Conservation (phyloP, 2,329 filamentous ascomycete species). For the Microdochium bolleyi region DNA sequence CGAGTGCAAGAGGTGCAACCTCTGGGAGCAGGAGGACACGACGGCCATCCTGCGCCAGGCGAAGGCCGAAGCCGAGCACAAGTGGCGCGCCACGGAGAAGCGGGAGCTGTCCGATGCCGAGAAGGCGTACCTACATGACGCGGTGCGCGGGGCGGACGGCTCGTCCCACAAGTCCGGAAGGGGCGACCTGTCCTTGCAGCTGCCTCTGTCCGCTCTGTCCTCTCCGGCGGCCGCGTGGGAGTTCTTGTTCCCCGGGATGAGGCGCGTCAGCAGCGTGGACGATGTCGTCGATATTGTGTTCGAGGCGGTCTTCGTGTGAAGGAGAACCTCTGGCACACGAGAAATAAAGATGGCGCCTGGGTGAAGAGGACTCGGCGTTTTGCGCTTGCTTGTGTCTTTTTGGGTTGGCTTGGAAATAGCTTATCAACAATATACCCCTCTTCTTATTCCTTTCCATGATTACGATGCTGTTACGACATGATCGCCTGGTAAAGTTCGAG, state of each 20-base stretch:
- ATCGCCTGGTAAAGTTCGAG: too few species aligned
- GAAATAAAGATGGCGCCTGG: not conserved
- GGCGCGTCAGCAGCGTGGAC: slow-evolving; percentile 14
- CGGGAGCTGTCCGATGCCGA: slow-evolving; percentile 46
- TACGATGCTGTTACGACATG: not conserved
- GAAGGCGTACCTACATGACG: slow-evolving; percentile 48
- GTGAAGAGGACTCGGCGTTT: not conserved
- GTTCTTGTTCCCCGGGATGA: slow-evolving; percentile 9
- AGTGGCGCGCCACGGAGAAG: slow-evolving; percentile 61
- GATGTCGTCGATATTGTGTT: slow-evolving; percentile 21
- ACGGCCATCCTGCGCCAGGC: slow-evolving; percentile 62
- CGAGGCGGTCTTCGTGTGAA: slow-evolving; percentile 16
- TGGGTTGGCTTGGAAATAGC: not conserved
- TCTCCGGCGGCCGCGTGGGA: not conserved
- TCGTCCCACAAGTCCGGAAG: slow-evolving; percentile 12
- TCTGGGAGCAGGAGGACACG: slow-evolving; percentile 69
- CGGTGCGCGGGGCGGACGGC: slow-evolving; percentile 21
- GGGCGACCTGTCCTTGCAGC: slow-evolving; percentile 3
- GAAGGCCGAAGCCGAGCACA: slow-evolving; percentile 61
- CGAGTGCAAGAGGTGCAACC: slow-evolving; percentile 74
- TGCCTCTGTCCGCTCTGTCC: not conserved
- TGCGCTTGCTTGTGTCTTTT: not conserved
- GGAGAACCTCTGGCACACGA: not conserved
- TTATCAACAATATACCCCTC: not conserved
- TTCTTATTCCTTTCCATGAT: not conserved